Base-by-base conservation (phyloP, 2,329 filamentous ascomycete genomes). In the Neonectria faginata region DNA sequence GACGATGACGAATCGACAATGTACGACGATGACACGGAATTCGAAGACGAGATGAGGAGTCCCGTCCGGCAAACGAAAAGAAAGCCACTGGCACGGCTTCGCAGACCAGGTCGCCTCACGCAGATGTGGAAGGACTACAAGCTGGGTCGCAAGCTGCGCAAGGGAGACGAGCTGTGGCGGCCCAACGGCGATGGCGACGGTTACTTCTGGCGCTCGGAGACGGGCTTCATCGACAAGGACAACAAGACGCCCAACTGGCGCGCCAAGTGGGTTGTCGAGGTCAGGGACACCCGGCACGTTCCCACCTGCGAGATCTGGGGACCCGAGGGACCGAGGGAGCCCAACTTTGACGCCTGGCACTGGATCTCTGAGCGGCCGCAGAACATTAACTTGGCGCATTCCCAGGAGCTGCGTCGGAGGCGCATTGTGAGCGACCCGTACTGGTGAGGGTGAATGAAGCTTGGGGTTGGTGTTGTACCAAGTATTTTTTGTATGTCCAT, bases 281-380 rank as follows among this genome's bases (percentile, higher is more conserved):
- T 48, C 45, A 29, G 29, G 22, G 44, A 47, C 44, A 27, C 44
- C 11, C 12, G 44, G 11, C 22, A 12, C 44, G 44, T 47, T 16
- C 44, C 44, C 20, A 47, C 44, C 44, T 47, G 44, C 22, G 20
- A 47, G 44, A 25, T 47, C 44, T 47, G 44, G 44, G 44, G 44
- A 22, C 44, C 44, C 11, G 14, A 47, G 20, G 44, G 44, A 16
- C 44, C 11, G 22, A 47, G 22, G 20, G 44, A 47, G 22, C 44
- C 44, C 44, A 47, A 47, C 44, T 47, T 47, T 47, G 44, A 47
- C 22, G 44, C 14, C 44, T 47, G 44, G 44, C 44, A 47, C 14
- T 47, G 44, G 44, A 47, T 47, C 22, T 47, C 44, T 14, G 10
- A 14, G 12, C 8, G 12, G 44, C 44, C 44, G 2, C 11, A 16